Percentiles rank a stretch among this genome's conserved stretches.
Evolutionary conservation across 352 stramenopile species (phyloP).

Genomic region (Pythium periplocum): DNA sequence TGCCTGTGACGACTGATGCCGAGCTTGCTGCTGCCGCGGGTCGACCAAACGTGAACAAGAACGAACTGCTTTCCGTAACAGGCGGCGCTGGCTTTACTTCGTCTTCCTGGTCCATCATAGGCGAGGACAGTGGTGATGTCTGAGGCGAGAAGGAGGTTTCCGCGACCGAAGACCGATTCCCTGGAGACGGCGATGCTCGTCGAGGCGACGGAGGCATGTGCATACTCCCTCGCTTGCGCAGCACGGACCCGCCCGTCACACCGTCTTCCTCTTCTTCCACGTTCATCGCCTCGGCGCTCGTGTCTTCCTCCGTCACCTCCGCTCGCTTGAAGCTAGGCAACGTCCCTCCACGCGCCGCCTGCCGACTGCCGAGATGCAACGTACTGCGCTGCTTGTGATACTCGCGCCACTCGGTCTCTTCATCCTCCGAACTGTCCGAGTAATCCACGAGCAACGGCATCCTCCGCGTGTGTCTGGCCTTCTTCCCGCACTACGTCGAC

Average conservation of each 20-base stretch:
- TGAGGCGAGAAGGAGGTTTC: conserved; percentile 14
- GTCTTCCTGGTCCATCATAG: conserved; percentile 14
- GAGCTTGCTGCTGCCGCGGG: too few species aligned
- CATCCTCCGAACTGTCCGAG: conserved; percentile 43
- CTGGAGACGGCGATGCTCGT: not conserved
- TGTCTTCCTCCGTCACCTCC: too few species aligned
- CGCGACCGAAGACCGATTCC: conserved; percentile 1
- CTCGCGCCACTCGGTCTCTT: conserved; percentile 28
- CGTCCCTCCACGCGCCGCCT: too few species aligned
- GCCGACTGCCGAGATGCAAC: not conserved
- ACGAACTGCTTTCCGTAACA: not conserved
- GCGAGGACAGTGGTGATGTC: not conserved
- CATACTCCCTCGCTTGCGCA: too few species aligned
- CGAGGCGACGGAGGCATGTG: not conserved
- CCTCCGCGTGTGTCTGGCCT: too few species aligned
- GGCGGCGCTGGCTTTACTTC: not conserved
- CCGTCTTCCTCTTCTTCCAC: too few species aligned
- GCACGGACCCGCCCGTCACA: too few species aligned
- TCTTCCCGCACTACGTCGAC: too few species aligned
- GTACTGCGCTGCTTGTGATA: conserved; percentile 24
- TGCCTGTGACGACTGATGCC: too few species aligned
- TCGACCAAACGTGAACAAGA: not conserved
- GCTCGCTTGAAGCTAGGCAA: too few species aligned
- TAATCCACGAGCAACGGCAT: conserved; percentile 34
- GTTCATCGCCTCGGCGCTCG: too few species aligned